phyloP scores from a whole-genome alignment of 495 filamentous ascomycete genomes.

The Xylaria scruposa region DNA sequence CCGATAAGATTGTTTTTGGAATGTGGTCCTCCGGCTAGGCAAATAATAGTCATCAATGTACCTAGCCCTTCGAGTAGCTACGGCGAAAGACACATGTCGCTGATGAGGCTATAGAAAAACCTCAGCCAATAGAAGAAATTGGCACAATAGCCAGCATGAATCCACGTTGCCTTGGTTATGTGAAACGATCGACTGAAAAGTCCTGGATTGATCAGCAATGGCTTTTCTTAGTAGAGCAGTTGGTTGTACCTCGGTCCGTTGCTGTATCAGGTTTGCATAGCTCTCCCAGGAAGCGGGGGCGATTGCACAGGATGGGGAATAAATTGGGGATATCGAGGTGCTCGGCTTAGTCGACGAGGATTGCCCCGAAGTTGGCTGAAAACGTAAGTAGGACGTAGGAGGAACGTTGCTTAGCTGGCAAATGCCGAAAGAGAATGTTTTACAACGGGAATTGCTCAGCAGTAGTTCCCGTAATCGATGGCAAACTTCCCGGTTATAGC shows the following conservation, averaged over 20 bases:
- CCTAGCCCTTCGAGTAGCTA: background rate
- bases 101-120: background rate
- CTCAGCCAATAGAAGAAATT: conserved; percentile 4
- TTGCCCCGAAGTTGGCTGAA: background rate
- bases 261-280: background rate
- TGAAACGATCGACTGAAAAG: background rate
- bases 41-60: background rate
- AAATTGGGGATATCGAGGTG: background rate
- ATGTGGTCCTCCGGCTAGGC: background rate
- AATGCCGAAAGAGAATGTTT: background rate
- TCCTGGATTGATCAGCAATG: conserved; percentile 14
- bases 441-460: background rate
- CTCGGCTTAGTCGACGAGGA: background rate
- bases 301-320: background rate
- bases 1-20: background rate
- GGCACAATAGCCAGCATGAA: conserved; percentile 13
- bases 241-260: conserved; percentile 5
- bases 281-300: conserved; percentile 10
- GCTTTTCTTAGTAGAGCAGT: background rate
- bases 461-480: conserved; percentile 5
- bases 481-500: background rate
- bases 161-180: background rate
- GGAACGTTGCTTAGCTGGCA: background rate
- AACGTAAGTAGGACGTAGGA: background rate
- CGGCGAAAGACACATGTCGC: background rate